These are phyloP conservation scores for Cryoendolithus antarcticus DNA, from an alignment of 2,329 filamentous ascomycete species.

Conservation along the genomic window DNA sequence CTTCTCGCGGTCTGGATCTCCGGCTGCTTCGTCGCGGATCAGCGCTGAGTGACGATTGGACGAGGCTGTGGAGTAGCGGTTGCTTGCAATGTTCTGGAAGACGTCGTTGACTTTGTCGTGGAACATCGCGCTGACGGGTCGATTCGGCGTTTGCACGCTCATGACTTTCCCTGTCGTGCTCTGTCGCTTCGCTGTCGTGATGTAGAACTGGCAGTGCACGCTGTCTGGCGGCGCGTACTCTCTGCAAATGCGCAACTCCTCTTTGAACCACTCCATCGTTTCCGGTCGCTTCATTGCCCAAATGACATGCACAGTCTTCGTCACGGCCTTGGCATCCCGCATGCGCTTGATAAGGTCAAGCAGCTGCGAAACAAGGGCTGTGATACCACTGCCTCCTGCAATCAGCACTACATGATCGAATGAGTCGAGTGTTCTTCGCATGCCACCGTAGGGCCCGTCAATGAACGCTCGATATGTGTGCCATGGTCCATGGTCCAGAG, in stretches of 20 bases:
- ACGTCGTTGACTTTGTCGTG: conserved; percentile 82
- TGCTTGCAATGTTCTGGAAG: conserved; percentile 74
- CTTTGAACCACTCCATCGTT: conserved; percentile 95
- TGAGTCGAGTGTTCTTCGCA: conserved; percentile 76
- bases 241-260: conserved; percentile 83
- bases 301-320: conserved; percentile 79
- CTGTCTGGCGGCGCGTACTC: conserved; percentile 79
- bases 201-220: conserved; percentile 88
- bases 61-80: conserved; percentile 37
- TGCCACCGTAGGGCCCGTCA: conserved; percentile 89
- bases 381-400: conserved; percentile 88
- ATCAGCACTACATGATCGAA: conserved; percentile 92
- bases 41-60: conserved; percentile 61
- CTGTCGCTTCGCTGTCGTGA: conserved; percentile 61
- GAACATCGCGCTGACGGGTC: conserved; percentile 60
- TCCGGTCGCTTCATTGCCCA: conserved; percentile 87
- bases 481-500: conserved; percentile 74
- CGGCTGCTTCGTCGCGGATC: conserved; percentile 69
- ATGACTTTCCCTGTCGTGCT: conserved; percentile 34
- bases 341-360: conserved; percentile 93
- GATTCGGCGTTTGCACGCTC: conserved; percentile 39
- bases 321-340: conserved; percentile 87
- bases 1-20: conserved; percentile 65
- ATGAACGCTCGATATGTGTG: conserved; percentile 87
- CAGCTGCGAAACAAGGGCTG: conserved; percentile 80